Evolutionary conservation across 108 stramenopile genomes (phyloP), one percentile per base, ranked within the genome.

Genomic region (Craspedostauros australis): DNA sequence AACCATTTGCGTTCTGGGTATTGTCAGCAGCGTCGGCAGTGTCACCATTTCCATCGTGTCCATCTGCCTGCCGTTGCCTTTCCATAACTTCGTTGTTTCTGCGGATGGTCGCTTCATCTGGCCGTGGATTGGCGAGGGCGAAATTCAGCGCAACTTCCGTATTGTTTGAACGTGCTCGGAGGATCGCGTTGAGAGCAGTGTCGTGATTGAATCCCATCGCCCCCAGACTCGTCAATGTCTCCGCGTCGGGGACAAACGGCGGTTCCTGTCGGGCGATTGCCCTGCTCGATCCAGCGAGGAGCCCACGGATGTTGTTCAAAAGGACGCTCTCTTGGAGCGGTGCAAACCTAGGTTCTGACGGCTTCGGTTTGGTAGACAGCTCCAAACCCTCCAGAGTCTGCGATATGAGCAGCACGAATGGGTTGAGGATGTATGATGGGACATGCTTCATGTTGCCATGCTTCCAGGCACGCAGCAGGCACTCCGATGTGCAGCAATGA

Each of bases 121-220:
- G 71, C 5, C 83, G 64, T 31, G 86, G 79, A 60, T 92, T 70
- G 5, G 83, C 41, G 2, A 96, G 51, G 15, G 89, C 82, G 62
- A 92, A 94, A 59, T 96, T 93, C 90, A 94, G 91, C 0, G 85
- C 93, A 23, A 93, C 57, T 53, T 96, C 93, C 11, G 91, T 48
- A 23, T 73, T 50, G 50, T 93, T 93, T 9, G 80, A 70, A 46
- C 83, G 54, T 11, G 70, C 73, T 29, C 56, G 62, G 25, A 86
- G 75, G 25, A 95, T 58, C 7, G 84, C 86, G 57, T 80, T 82
- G 39, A 90, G 38, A 28, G 90, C 84, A 58, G 92, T 85, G 40
- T 92, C 91, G 28, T 93, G 79, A 25, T 49, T 56, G 54, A 96
- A 94, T 31, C 95, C 93, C 95, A 96, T 93, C 46, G 94, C 95